Percentiles rank a stretch among this genome's conserved stretches.
Conservation (phyloP, 164 flowering plant genomes). For the Piper longum region DNA sequence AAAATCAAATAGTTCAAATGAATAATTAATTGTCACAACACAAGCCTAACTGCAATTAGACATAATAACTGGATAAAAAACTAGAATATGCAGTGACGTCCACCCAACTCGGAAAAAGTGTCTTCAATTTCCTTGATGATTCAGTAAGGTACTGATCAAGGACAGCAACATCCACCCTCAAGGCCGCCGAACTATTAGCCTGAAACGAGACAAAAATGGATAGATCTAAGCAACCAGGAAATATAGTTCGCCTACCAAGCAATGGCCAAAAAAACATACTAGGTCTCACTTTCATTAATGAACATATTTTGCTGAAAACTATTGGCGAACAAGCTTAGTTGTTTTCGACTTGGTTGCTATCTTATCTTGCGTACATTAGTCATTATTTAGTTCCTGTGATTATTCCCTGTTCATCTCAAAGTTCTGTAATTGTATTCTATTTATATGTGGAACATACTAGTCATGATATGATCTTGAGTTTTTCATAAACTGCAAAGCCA, state of each 20-base stretch:
- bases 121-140: constrained; percentile 37
- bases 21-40: no score
- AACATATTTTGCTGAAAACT: background rate
- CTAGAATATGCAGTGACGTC: constrained; percentile 77
- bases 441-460: no score
- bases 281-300: background rate
- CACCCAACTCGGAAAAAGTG: constrained; percentile 72
- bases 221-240: background rate
- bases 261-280: background rate
- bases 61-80: constrained; percentile 52
- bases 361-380: no score
- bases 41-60: constrained; percentile 17
- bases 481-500: no score
- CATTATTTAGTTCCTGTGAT: no score
- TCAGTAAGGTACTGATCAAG: constrained; percentile 55
- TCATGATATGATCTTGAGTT: no score
- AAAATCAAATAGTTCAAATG: no score
- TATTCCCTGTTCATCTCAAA: no score
- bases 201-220: constrained; percentile 16
- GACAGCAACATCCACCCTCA: constrained; percentile 69
- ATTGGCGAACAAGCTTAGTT: no score
- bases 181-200: constrained; percentile 56
- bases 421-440: no score
- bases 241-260: background rate
- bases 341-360: no score